These are phyloP conservation scores for Iodosphaeria phyllophila DNA, from an alignment of 2,329 filamentous ascomycete species.

Conservation along the genomic window DNA sequence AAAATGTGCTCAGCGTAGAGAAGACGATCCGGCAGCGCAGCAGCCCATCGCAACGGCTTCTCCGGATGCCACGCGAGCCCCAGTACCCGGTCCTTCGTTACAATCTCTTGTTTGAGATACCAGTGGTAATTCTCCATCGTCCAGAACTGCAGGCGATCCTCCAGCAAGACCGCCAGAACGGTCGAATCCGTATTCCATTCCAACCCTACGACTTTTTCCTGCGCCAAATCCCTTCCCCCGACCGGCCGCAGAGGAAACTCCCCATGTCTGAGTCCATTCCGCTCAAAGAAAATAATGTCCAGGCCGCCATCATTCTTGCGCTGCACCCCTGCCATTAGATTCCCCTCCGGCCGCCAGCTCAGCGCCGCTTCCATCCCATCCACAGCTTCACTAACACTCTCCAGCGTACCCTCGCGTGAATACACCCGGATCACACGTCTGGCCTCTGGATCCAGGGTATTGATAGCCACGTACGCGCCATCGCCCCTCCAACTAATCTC, in stretches of 20 bases:
- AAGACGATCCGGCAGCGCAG: constrained; percentile 32
- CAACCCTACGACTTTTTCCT: constrained; percentile 43
- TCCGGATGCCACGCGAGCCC: constrained; percentile 68
- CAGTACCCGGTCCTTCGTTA: constrained; percentile 16
- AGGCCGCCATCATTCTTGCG: constrained; percentile 45
- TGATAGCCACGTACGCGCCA: constrained; percentile 77
- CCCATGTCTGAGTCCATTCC: constrained; percentile 92
- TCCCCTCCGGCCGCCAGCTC: constrained; percentile 83
- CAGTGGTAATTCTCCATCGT: constrained; percentile 96
- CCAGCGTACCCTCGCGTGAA: constrained; percentile 73
- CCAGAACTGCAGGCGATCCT: constrained; percentile 74
- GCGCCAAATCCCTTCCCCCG: constrained; percentile 34
- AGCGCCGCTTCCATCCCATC: constrained; percentile 74
- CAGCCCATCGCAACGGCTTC: constrained; percentile 50
- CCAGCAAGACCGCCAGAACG: constrained; percentile 65
- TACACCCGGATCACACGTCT: constrained; percentile 78
- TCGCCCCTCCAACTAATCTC: constrained; percentile 89
- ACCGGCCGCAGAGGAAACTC: constrained; percentile 64
- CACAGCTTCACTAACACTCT: constrained; percentile 88
- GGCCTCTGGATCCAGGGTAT: constrained; percentile 47
- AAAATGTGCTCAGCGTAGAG: constrained; percentile 50
- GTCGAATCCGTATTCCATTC: constrained; percentile 88
- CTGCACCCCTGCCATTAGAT: constrained; percentile 76
- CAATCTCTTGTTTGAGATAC: constrained; percentile 86
- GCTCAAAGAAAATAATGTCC: constrained; percentile 87